phyloP scores from a whole-genome alignment of 306 rosid genomes.

The Trichosanthes truncata region DNA sequence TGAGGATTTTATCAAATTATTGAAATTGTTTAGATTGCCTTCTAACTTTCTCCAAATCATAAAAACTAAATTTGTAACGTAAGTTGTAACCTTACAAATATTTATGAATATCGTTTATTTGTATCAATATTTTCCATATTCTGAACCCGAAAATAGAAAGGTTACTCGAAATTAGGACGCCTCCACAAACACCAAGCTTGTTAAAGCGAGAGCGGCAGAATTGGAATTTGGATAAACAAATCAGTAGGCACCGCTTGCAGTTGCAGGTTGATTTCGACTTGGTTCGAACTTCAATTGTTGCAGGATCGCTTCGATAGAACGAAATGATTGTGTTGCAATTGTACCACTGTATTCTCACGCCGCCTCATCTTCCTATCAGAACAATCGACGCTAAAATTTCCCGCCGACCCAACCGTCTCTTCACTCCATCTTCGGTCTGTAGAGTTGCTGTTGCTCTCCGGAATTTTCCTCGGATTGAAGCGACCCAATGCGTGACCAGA shows the following conservation, averaged over 20 bases:
- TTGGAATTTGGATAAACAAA: neutral
- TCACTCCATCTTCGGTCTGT: slow-evolving; percentile 16
- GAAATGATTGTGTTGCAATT: neutral
- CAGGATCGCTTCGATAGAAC: neutral
- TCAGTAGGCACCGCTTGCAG: neutral
- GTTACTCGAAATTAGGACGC: no score
- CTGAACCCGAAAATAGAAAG: neutral
- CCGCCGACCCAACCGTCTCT: slow-evolving; percentile 13
- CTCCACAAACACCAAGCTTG: no score
- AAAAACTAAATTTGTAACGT: no score
- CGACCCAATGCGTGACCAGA: slow-evolving; percentile 13
- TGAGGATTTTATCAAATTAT: no score
- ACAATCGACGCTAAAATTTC: slow-evolving; percentile 12
- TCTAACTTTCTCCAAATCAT: no score
- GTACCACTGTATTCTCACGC: slow-evolving; percentile 1
- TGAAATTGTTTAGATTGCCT: no score
- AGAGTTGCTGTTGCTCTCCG: neutral
- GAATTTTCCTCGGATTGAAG: slow-evolving; percentile 1
- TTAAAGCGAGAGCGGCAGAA: no score
- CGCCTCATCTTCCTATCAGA: slow-evolving; percentile 20
- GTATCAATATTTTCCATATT: no score
- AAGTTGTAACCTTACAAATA: no score
- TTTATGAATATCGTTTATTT: no score
- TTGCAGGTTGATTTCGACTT: neutral
- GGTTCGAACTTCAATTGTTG: neutral